A percentile compares a stretch with the other conserved stretches of the same genome.
phyloP scores from a whole-genome alignment of 805 yeast species.

The Pichia phayaonensis region DNA sequence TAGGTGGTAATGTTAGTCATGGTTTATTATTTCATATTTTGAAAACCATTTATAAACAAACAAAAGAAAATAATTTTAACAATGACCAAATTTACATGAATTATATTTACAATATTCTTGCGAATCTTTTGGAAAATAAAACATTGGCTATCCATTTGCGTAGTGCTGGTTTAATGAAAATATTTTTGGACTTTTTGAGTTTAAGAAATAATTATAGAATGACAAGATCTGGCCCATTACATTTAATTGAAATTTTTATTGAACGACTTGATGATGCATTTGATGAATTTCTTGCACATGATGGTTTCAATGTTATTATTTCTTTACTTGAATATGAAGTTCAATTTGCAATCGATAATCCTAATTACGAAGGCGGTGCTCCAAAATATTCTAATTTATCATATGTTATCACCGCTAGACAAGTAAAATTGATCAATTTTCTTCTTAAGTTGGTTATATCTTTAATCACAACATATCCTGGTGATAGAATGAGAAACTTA shows the following conservation, averaged over 20 bases:
- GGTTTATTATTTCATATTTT: constrained; percentile 72
- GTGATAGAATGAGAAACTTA: constrained; percentile 76
- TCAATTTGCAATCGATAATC: constrained; percentile 51
- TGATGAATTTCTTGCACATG: constrained; percentile 53
- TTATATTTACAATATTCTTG: constrained; percentile 52
- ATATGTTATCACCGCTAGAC: constrained; percentile 49
- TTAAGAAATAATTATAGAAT: constrained; percentile 44
- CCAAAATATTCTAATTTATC: constrained; percentile 44
- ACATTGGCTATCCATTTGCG: constrained; percentile 49
- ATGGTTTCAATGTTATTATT: constrained; percentile 61
- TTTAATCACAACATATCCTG: constrained; percentile 64
- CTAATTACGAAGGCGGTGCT: constrained; percentile 46
- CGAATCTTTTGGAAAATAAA: constrained; percentile 51
- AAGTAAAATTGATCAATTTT: constrained; percentile 50
- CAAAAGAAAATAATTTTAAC: constrained; percentile 28
- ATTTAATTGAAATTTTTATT: constrained; percentile 42
- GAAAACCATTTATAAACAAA: constrained; percentile 49
- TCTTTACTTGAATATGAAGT: constrained; percentile 58
- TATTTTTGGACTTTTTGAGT: constrained; percentile 54
- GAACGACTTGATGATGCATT: constrained; percentile 42
- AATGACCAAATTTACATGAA: constrained; percentile 23
- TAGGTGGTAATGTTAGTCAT: constrained; percentile 83
- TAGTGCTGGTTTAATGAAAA: constrained; percentile 68
- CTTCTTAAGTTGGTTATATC: constrained; percentile 56
- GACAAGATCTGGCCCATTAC: constrained; percentile 57